Evolutionary conservation across 352 stramenopile species (phyloP).

Genomic region (Globisporangium carolinianum): DNA sequence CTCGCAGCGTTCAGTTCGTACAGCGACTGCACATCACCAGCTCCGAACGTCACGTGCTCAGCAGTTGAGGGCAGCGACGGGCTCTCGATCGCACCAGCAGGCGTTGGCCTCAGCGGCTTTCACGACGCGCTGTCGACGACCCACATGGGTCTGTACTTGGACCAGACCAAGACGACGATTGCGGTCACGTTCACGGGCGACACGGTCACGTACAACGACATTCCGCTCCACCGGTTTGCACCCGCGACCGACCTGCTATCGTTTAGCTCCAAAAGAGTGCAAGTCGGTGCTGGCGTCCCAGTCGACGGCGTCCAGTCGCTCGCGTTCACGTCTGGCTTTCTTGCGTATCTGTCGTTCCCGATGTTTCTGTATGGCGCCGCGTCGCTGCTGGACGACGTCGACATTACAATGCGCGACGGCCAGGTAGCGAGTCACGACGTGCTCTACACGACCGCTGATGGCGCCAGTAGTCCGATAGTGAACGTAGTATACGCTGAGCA

Average conservation of each 20-base stretch:
- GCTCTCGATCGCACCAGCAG: constrained; percentile 1
- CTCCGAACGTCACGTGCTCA: constrained; percentile 14
- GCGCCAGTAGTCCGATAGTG: constrained; percentile 22
- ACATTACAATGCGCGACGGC: constrained; percentile 56
- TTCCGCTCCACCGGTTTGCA: constrained; percentile 15
- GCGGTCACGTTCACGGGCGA: constrained; percentile 2
- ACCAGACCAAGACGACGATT: constrained; percentile 15
- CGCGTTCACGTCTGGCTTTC: constrained; percentile 59
- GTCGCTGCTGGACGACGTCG: constrained; percentile 32
- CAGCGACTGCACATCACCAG: constrained; percentile 9
- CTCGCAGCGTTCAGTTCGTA: constrained; percentile 14
- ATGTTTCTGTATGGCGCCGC: constrained; percentile 58
- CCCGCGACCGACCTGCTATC: constrained; percentile 27
- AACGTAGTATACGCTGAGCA: constrained; percentile 47
- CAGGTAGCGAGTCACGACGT: constrained; percentile 4
- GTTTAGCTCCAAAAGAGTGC: constrained; percentile 20
- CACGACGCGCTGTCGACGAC: not conserved
- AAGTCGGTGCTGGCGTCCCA: constrained; percentile 35
- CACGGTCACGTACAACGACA: constrained; percentile 4
- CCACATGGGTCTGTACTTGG: constrained; percentile 6
- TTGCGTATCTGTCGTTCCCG: constrained; percentile 69
- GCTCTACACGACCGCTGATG: not conserved
- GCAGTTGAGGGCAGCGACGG: constrained; percentile 12
- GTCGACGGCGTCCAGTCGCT: constrained; percentile 63
- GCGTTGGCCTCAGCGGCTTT: constrained; percentile 14